Percentiles rank a stretch among this genome's conserved stretches.
Conservation (phyloP, 208 protist species). For the Trypanosoma vivax region DNA sequence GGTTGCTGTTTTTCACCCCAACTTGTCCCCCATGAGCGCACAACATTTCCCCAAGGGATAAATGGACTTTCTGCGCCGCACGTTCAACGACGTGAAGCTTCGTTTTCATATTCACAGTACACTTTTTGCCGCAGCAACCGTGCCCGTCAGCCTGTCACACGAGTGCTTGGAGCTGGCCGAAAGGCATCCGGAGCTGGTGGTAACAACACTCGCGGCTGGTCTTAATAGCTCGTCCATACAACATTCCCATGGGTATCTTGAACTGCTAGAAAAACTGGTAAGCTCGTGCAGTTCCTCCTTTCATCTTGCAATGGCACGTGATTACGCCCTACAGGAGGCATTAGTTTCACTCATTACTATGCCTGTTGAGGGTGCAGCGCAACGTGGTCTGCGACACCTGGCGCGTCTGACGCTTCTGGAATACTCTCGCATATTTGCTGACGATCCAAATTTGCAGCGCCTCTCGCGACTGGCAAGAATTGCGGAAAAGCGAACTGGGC, state of each 20-base stretch:
- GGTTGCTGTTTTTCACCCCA: too few relatives aligned
- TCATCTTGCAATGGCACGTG: slow-evolving; percentile 56
- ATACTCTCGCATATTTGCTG: slow-evolving; percentile 82
- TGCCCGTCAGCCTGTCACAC: slow-evolving; percentile 4
- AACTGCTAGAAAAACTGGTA: slow-evolving; percentile 74
- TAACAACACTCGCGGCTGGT: slow-evolving; percentile 33
- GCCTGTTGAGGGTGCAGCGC: slow-evolving; percentile 39
- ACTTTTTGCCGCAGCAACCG: slow-evolving; percentile 10
- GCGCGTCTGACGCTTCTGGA: slow-evolving; percentile 73
- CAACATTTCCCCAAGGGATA: neutral
- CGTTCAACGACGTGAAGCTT: slow-evolving; percentile 44
- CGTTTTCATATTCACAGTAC: slow-evolving; percentile 37
- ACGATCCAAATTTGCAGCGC: slow-evolving; percentile 47
- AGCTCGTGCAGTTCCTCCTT: slow-evolving; percentile 65
- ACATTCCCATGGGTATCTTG: slow-evolving; percentile 35
- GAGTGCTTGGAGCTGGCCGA: slow-evolving; percentile 57
- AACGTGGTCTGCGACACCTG: slow-evolving; percentile 51
- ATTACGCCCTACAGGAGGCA: slow-evolving; percentile 46
- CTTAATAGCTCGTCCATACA: slow-evolving; percentile 25
- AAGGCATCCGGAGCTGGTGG: slow-evolving; percentile 39
- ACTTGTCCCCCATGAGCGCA: too few relatives aligned
- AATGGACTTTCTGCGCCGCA: slow-evolving; percentile 62
- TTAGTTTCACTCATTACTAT: slow-evolving; percentile 48
- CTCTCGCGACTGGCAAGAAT: slow-evolving; percentile 40
- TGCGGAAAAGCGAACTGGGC: slow-evolving; percentile 60